Base-by-base conservation (phyloP, 352 stramenopile genomes). In the Phytophthora tentaculata region DNA sequence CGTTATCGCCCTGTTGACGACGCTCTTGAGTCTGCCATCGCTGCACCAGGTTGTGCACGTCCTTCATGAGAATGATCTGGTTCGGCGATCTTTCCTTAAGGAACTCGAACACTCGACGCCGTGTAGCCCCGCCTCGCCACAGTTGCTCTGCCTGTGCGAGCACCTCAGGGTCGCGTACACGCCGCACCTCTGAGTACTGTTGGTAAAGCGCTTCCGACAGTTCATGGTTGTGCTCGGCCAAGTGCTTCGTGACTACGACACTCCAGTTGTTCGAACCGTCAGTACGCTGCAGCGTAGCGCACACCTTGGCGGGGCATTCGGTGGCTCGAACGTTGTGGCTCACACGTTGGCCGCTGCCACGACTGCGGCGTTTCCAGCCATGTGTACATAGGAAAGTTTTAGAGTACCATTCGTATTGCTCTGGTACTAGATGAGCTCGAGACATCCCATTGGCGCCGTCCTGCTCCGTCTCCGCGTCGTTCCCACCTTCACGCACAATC, bases 301-400 rank as follows among this genome's bases (percentile, higher is more conserved):
- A 91, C 4, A 91, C 56, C 54, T 94, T 94, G 12, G 76, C 83
- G 2, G 81, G 79, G 39, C 85, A 94, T 22, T 81, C 76, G 0
- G 85, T 91, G 0, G 85, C 88, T 1, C 85, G 85, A 26, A 90
- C 61, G 22, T 68, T 89, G 69, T 94, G 85, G 47, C 85, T 88
- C 45, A 91, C 70, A 10, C 85, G 85, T 49, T 94, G 84, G 1
- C 85, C 85, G 52, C 77, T 86, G 24, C 85, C 85, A 17, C 85
- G 82, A 39, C 83, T 85, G 8, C 85, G 80, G 51, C 83, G 77
- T 50, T 94, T 92, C 85, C 83, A 92, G 1, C 85, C 85, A 52
- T 94, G 83, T 3, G 85, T 94, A 51, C 85, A 94, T 22, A 94
- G 60, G 41, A 89, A 92, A 2, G 85, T 94, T 65, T 94, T 94